Conservation (phyloP, 495 filamentous ascomycete species). For the Neurospora sp. region DNA sequence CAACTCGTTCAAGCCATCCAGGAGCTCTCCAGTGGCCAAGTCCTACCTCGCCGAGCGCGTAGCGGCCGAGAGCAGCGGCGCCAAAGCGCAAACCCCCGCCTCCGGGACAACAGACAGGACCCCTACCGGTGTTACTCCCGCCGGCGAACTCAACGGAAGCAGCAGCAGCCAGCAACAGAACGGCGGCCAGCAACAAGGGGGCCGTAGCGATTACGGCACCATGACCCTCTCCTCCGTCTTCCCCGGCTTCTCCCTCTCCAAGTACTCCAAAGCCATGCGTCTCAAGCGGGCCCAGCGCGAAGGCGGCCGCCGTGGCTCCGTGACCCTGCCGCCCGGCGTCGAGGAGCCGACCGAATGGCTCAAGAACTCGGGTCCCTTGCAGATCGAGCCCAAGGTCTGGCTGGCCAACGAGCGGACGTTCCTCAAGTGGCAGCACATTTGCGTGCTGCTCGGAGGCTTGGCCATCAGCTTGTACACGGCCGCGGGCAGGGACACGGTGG, state of each 20-base stretch:
- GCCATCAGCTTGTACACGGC: conserved; percentile 83
- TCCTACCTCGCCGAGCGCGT: conserved; percentile 41
- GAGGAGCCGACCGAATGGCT: conserved; percentile 71
- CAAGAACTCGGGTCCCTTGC: conserved; percentile 83
- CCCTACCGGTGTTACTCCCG: conserved; percentile 21
- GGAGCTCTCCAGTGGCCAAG: conserved; percentile 52
- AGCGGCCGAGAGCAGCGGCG: conserved; percentile 22
- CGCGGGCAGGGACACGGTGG: conserved; percentile 59
- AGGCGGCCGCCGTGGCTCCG: conserved; percentile 1
- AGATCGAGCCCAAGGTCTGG: conserved; percentile 96
- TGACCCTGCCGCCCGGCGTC: conserved; percentile 72
- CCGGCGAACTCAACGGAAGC: conserved; percentile 4
- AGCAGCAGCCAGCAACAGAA: neutral
- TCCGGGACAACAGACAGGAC: conserved; percentile 7
- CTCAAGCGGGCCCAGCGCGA: conserved; percentile 22
- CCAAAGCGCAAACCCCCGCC: conserved; percentile 8
- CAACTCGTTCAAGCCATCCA: conserved; percentile 40
- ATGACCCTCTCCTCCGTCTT: conserved; percentile 46
- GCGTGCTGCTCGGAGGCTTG: conserved; percentile 69
- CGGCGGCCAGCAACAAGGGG: conserved; percentile 1
- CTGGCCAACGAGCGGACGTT: conserved; percentile 96
- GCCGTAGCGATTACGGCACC: conserved; percentile 30
- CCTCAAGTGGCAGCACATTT: conserved; percentile 95
- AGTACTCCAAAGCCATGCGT: conserved; percentile 45
- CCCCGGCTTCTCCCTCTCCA: conserved; percentile 62